phyloP scores from a whole-genome alignment of 1,139 yeast genomes.

The Pichia sp. region DNA sequence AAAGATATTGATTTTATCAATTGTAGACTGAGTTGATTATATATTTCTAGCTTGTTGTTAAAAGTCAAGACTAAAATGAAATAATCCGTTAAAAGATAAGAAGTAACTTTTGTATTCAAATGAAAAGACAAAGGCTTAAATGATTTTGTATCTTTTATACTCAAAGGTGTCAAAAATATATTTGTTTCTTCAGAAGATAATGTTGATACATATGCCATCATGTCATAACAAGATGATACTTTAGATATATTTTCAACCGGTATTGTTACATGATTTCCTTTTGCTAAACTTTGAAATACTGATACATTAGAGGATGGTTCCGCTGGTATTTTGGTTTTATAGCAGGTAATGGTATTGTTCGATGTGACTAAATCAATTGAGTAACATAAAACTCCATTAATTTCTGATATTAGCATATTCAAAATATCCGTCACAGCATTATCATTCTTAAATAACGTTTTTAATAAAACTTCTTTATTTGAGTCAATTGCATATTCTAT shows the following conservation, averaged over 20 bases:
- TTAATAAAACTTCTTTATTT: slow-evolving; percentile 35
- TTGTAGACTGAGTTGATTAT: slow-evolving; percentile 47
- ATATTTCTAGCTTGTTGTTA: slow-evolving; percentile 34
- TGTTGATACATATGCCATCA: slow-evolving; percentile 1
- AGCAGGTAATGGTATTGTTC: slow-evolving; percentile 1
- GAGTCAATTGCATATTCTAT: slow-evolving; percentile 43
- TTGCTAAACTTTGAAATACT: slow-evolving; percentile 17
- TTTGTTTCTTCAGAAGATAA: too few relatives aligned
- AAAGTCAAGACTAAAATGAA: slow-evolving; percentile 46
- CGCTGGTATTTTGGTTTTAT: slow-evolving; percentile 8
- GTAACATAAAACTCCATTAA: slow-evolving; percentile 3
- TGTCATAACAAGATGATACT: not conserved
- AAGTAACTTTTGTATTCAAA: not conserved
- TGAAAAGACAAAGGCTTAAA: too few relatives aligned
- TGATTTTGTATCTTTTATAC: too few relatives aligned
- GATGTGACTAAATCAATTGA: slow-evolving; percentile 2
- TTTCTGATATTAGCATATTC: not conserved
- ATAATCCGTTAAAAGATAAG: slow-evolving; percentile 36
- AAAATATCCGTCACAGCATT: slow-evolving; percentile 13
- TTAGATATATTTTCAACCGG: not conserved
- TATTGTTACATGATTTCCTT: slow-evolving; percentile 14
- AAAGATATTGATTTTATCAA: slow-evolving; percentile 16
- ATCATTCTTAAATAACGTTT: slow-evolving; percentile 33
- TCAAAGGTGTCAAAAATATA: too few relatives aligned
- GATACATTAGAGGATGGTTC: slow-evolving; percentile 8